These are phyloP conservation scores for Cyclanthera cordifolia DNA, from an alignment of 306 rosid species.

Conservation along the genomic window DNA sequence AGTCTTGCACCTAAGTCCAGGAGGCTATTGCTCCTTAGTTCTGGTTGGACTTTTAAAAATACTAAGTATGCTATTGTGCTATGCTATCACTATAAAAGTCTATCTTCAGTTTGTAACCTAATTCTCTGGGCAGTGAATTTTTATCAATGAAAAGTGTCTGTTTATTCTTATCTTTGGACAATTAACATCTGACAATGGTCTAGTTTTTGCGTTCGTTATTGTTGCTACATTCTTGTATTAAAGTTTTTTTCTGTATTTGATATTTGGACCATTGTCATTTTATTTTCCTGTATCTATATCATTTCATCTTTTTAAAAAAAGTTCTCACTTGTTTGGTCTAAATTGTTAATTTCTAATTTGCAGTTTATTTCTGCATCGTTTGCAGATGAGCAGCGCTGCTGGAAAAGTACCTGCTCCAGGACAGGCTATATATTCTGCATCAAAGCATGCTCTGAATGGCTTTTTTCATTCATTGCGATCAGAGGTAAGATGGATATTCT, in stretches of 20 bases:
- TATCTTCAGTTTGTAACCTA: neutral
- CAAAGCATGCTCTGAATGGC: slow-evolving; percentile 83
- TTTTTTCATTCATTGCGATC: slow-evolving; percentile 87
- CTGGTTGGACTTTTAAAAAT: too few relatives aligned
- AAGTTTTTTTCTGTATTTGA: neutral
- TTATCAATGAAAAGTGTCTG: neutral
- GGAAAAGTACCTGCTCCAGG: slow-evolving; percentile 94
- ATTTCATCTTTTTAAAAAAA: neutral
- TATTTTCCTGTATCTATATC: neutral
- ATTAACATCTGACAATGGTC: neutral
- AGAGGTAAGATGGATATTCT: slow-evolving; percentile 40
- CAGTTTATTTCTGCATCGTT: slow-evolving; percentile 17
- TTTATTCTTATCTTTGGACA: neutral
- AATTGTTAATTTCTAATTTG: slow-evolving; percentile 12
- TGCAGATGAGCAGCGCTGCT: slow-evolving; percentile 95
- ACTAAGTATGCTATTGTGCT: too few relatives aligned
- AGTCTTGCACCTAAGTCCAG: too few relatives aligned
- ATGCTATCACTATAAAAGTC: too few relatives aligned
- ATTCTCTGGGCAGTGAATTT: neutral
- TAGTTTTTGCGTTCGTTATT: neutral
- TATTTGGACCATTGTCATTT: slow-evolving; percentile 5
- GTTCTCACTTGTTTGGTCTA: neutral
- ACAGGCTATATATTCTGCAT: slow-evolving; percentile 88
- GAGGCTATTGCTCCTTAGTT: too few relatives aligned
- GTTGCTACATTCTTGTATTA: neutral